Evolutionary conservation across 2,329 filamentous ascomycete species (phyloP).

Genomic region (Albophoma yamanashiensis): DNA sequence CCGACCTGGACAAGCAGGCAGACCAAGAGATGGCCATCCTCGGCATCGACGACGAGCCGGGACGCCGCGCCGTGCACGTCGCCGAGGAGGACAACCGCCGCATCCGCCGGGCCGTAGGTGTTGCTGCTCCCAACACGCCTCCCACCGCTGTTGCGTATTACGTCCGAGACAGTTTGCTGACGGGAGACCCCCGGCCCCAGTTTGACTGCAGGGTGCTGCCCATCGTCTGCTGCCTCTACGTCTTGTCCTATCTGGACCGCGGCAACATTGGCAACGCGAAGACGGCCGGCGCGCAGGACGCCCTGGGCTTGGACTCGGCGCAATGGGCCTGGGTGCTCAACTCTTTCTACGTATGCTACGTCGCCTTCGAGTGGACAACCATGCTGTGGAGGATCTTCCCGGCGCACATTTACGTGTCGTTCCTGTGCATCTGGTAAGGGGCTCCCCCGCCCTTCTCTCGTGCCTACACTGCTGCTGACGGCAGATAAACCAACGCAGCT

Average conservation of each 20-base stretch:
- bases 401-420: constrained; percentile 10
- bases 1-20: not conserved
- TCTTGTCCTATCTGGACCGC: constrained; percentile 4
- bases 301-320: constrained; percentile 7
- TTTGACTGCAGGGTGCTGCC: constrained; percentile 1
- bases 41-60: not conserved
- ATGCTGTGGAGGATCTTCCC: constrained; percentile 14
- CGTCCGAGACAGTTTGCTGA: not conserved
- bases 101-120: constrained; percentile 1
- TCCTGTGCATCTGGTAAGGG: constrained; percentile 10
- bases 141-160: not conserved
- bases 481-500: not conserved
- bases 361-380: constrained; percentile 12
- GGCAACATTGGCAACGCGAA: constrained; percentile 11
- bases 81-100: not conserved
- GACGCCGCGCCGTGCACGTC: not conserved
- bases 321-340: constrained; percentile 15
- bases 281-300: constrained; percentile 11
- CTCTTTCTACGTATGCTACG: constrained; percentile 14
- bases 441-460: constrained; percentile 13
- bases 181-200: not conserved
- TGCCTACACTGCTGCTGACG: too few species aligned
- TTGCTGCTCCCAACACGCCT: not conserved
- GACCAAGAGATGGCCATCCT: not conserved
- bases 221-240: constrained; percentile 3